A percentile compares a stretch with the other conserved stretches of the same genome.
Conservation (phyloP, 1,139 yeast genomes). For the Hyphopichia wangnamkhiaoensis region DNA sequence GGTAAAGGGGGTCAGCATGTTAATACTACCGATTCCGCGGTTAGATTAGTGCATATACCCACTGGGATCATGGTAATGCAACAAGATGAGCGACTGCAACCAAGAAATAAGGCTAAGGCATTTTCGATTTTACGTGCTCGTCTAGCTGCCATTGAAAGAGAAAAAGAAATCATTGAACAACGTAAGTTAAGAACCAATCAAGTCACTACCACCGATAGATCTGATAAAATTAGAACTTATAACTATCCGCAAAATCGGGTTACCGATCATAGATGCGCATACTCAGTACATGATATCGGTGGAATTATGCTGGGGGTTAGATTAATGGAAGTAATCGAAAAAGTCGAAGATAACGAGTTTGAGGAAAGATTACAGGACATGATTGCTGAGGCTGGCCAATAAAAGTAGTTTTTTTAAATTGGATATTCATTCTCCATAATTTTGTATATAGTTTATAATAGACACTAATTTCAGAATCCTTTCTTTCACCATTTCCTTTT, state of each 20-base stretch:
- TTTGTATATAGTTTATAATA: too few species aligned
- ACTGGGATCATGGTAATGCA: constrained; percentile 86
- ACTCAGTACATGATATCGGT: constrained; percentile 72
- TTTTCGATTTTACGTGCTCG: constrained; percentile 78
- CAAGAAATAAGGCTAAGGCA: constrained; percentile 93
- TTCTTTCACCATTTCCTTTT: too few species aligned
- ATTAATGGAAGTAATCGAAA: constrained; percentile 56
- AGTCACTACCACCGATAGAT: constrained; percentile 84
- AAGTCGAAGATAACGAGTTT: constrained; percentile 29
- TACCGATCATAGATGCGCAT: constrained; percentile 91
- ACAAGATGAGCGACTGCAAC: constrained; percentile 96
- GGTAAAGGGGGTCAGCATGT: constrained; percentile 99
- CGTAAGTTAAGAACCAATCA: constrained; percentile 73
- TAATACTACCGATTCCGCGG: constrained; percentile 97
- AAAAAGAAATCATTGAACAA: constrained; percentile 64
- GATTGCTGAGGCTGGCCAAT: constrained; percentile 2
- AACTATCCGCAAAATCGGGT: constrained; percentile 90
- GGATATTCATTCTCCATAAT: too few species aligned
- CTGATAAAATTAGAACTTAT: constrained; percentile 92
- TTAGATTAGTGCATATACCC: constrained; percentile 87
- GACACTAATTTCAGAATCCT: too few species aligned
- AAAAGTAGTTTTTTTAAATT: too few species aligned
- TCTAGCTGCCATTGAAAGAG: constrained; percentile 77
- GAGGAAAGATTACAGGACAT: constrained; percentile 23
- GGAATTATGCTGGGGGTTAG: constrained; percentile 76